Evolutionary conservation across 2,329 filamentous ascomycete species (phyloP).

Genomic region (Arthrobotrys sinensis): DNA sequence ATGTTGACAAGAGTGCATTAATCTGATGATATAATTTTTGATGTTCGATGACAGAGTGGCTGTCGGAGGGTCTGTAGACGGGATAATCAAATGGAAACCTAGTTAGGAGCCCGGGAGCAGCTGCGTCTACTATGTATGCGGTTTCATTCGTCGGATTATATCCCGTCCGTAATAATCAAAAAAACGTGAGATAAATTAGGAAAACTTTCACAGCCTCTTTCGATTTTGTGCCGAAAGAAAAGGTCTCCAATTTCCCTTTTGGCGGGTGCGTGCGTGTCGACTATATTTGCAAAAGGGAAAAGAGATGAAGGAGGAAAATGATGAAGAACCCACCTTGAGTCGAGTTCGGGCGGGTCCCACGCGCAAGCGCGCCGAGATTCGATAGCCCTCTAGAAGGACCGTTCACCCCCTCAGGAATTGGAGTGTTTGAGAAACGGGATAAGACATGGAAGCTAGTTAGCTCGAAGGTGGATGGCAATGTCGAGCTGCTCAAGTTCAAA

Average conservation of each 20-base stretch:
- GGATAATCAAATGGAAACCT: slow-evolving; percentile 7
- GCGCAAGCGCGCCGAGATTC: slow-evolving; percentile 36
- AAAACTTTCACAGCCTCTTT: slow-evolving; percentile 39
- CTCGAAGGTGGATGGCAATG: slow-evolving; percentile 21
- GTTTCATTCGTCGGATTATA: slow-evolving; percentile 53
- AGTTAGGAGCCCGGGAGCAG: neutral
- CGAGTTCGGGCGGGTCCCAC: slow-evolving; percentile 29
- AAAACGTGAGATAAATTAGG: slow-evolving; percentile 48
- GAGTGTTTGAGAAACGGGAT: slow-evolving; percentile 59
- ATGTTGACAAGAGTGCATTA: neutral
- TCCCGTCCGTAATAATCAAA: slow-evolving; percentile 44
- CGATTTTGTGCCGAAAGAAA: slow-evolving; percentile 28
- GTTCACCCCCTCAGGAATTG: slow-evolving; percentile 33
- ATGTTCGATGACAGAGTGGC: slow-evolving; percentile 45
- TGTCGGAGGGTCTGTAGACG: slow-evolving; percentile 8
- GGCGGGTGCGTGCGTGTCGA: slow-evolving; percentile 45
- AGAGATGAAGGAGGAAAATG: slow-evolving; percentile 26
- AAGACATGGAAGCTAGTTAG: slow-evolving; percentile 46
- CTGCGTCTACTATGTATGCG: slow-evolving; percentile 17
- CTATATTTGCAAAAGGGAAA: slow-evolving; percentile 21
- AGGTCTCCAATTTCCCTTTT: slow-evolving; percentile 56
- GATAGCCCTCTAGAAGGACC: slow-evolving; percentile 23
- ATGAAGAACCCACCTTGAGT: slow-evolving; percentile 22
- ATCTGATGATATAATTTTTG: slow-evolving; percentile 7
- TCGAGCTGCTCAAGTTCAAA: slow-evolving; percentile 25